Percentiles rank a stretch among this genome's conserved stretches.
phyloP scores from a whole-genome alignment of 2,329 filamentous ascomycete species.

The Colletotrichum filicis region DNA sequence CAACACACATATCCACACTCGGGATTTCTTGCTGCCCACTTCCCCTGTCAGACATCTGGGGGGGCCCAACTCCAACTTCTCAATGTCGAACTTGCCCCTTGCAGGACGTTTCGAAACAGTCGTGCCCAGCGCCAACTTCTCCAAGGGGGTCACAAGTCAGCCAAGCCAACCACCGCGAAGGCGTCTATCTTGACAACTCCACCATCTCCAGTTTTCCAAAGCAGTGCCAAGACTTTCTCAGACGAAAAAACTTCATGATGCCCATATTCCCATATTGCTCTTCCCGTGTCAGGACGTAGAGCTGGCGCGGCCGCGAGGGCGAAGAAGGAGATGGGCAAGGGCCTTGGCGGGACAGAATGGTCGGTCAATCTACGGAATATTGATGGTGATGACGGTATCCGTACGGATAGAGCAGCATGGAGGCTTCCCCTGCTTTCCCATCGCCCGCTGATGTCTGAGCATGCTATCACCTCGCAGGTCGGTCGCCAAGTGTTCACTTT shows the following conservation, averaged over 20 bases:
- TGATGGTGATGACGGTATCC: background rate
- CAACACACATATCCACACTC: background rate
- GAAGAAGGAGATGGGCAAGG: conserved; percentile 5
- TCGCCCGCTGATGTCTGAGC: background rate
- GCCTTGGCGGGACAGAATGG: conserved; percentile 6
- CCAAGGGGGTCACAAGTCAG: background rate
- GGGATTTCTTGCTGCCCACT: background rate
- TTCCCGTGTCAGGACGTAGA: background rate
- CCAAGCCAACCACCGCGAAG: conserved; percentile 25
- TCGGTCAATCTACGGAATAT: background rate
- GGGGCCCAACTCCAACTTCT: conserved; percentile 1
- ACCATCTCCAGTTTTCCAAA: conserved; percentile 29
- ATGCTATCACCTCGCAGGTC: background rate
- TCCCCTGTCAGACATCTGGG: background rate
- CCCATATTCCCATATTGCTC: conserved; percentile 3
- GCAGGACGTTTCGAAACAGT: conserved; percentile 32
- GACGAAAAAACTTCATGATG: conserved; percentile 16
- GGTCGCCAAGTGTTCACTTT: background rate
- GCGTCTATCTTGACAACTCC: conserved; percentile 10
- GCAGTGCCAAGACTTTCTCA: conserved; percentile 27
- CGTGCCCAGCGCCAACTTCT: background rate
- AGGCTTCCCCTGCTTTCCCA: background rate
- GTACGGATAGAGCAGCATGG: background rate
- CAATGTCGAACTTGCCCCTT: conserved; percentile 16
- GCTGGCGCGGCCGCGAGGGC: background rate